These are phyloP conservation scores for Phanerodontia chrysosporium DNA, from an alignment of 768 basidiomycete species.

Conservation along the genomic window DNA sequence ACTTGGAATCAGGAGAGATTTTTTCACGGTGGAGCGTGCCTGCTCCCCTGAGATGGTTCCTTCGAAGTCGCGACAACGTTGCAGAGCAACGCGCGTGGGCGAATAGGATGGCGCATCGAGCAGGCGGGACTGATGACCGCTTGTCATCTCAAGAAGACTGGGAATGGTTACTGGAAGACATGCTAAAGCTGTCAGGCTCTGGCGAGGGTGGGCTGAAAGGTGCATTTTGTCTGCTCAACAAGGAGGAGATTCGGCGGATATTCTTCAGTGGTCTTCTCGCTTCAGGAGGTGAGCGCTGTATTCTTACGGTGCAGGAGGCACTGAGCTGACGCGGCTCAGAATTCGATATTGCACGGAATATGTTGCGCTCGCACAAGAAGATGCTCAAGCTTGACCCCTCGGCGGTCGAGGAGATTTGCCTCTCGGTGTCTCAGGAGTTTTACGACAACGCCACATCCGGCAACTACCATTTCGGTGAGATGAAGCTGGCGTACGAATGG, in stretches of 20 bases:
- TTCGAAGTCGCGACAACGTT: slow-evolving; percentile 65
- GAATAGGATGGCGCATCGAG: slow-evolving; percentile 74
- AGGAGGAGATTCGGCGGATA: slow-evolving; percentile 70
- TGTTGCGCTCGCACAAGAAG: slow-evolving; percentile 46
- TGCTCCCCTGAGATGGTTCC: slow-evolving; percentile 84
- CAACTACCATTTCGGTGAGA: slow-evolving; percentile 89
- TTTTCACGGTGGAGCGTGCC: slow-evolving; percentile 84
- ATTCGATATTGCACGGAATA: slow-evolving; percentile 60
- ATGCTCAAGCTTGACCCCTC: slow-evolving; percentile 35
- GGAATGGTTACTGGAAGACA: slow-evolving; percentile 86
- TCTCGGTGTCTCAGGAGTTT: slow-evolving; percentile 80
- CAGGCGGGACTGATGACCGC: slow-evolving; percentile 50
- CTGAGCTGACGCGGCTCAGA: slow-evolving; percentile 32
- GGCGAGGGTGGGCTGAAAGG: slow-evolving; percentile 62
- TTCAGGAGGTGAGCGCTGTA: slow-evolving; percentile 70
- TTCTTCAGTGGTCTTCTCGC: slow-evolving; percentile 85
- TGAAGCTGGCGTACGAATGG: slow-evolving; percentile 98
- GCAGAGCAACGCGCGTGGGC: slow-evolving; percentile 81
- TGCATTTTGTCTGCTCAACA: slow-evolving; percentile 74
- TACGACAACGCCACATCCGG: slow-evolving; percentile 94
- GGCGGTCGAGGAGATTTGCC: slow-evolving; percentile 71
- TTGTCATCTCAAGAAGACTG: slow-evolving; percentile 69
- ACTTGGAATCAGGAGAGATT: slow-evolving; percentile 91
- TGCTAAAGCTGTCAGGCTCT: slow-evolving; percentile 71
- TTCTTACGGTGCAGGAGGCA: neutral